Conservation (phyloP, 805 yeast genomes). For the Monosporozyma yasuniensis region DNA sequence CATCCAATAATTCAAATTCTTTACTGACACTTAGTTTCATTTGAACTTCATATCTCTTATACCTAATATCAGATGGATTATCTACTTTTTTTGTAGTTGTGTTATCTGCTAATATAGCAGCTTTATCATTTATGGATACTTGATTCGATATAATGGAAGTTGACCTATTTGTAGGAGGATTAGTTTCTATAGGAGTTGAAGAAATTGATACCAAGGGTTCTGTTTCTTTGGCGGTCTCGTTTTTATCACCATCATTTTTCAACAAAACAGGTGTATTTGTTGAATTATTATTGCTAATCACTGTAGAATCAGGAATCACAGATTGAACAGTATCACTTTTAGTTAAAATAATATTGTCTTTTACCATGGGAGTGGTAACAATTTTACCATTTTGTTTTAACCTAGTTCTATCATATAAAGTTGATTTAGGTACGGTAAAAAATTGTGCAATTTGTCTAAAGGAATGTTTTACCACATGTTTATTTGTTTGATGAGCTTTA, state of each 20-base stretch:
- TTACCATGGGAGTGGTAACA: background rate
- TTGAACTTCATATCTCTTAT: constrained; percentile 17
- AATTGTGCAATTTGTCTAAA: constrained; percentile 19
- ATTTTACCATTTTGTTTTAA: background rate
- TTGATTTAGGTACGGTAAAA: constrained; percentile 23
- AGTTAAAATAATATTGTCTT: background rate
- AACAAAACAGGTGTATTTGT: background rate
- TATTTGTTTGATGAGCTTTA: constrained; percentile 8
- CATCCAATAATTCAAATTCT: constrained; percentile 12
- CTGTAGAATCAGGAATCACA: background rate
- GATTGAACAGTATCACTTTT: background rate
- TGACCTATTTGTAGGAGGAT: background rate
- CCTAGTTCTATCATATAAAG: constrained; percentile 17
- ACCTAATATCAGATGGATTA: background rate
- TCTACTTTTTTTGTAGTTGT: background rate
- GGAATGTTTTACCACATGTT: constrained; percentile 15
- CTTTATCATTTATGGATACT: background rate
- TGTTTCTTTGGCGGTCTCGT: background rate
- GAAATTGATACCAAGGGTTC: background rate
- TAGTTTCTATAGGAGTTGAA: background rate
- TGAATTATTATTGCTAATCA: background rate
- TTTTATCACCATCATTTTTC: background rate
- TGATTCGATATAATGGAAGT: background rate
- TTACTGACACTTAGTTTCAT: constrained; percentile 19
- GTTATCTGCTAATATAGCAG: background rate